Percentiles rank a stretch among this genome's conserved stretches.
Evolutionary conservation across 2,329 filamentous ascomycete species (phyloP).

Genomic region (Sphaceloma murrayae): DNA sequence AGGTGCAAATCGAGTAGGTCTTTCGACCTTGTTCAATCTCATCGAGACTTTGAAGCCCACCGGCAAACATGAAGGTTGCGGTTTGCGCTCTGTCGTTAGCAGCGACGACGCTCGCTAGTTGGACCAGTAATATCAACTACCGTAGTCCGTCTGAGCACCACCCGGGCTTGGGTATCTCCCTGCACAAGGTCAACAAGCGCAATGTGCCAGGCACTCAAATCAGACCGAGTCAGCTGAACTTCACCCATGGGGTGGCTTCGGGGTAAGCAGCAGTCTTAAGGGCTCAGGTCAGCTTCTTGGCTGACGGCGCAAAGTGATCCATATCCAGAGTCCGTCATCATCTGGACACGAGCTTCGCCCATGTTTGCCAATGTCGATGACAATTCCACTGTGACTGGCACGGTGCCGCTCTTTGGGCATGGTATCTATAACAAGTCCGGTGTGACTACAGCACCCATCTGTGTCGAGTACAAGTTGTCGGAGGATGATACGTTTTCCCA

Average conservation of each 20-base stretch:
- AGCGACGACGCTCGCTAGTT: conserved; percentile 24
- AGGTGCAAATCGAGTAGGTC: too few species aligned
- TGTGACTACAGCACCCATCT: conserved; percentile 52
- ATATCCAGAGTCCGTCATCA: conserved; percentile 35
- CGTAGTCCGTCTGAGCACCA: conserved; percentile 57
- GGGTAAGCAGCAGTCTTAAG: conserved; percentile 19
- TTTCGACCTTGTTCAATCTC: neutral
- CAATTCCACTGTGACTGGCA: conserved; percentile 47
- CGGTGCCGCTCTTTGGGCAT: conserved; percentile 46
- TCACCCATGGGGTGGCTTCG: conserved; percentile 51
- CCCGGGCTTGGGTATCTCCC: conserved; percentile 53
- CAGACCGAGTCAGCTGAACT: conserved; percentile 44
- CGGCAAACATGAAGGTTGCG: neutral
- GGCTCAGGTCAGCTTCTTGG: conserved; percentile 18
- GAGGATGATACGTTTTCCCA: conserved; percentile 38
- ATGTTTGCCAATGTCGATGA: conserved; percentile 33
- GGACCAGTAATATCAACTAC: conserved; percentile 53
- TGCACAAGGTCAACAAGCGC: conserved; percentile 51
- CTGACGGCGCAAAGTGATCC: conserved; percentile 33
- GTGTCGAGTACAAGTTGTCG: conserved; percentile 55
- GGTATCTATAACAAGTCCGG: conserved; percentile 35
- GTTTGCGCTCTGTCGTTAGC: conserved; percentile 21
- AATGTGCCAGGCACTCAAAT: conserved; percentile 38
- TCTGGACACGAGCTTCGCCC: conserved; percentile 36
- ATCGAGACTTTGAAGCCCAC: neutral